Evolutionary conservation across 1,139 yeast species (phyloP), one percentile per base, ranked within the genome.

Genomic region (Nakaseomyces glabratus): DNA sequence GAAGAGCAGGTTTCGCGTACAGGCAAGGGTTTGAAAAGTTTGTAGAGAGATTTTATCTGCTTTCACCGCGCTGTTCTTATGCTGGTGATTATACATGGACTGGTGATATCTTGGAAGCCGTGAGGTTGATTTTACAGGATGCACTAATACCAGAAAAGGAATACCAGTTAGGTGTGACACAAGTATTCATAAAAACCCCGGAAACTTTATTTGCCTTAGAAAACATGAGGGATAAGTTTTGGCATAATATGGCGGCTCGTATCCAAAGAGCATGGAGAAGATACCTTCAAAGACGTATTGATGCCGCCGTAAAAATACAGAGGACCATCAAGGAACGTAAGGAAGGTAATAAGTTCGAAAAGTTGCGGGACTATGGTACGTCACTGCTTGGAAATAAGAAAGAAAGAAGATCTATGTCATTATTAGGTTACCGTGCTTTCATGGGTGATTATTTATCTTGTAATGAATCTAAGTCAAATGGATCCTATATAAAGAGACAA

Each of bases 1-100:
- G 98, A 66, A 81, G 98, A 65, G 98, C 99, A 0, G 99, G 99
- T 34, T 93, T 93, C 61, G 98, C 99, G 2, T 90, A 88, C 53
- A 79, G 99, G 62, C 95, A 94, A 45, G 82, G 96, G 0, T 93
- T 86, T 62, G 97, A 90, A 39, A 86, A 88, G 58, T 93, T 93
- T 57, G 96, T 86, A n/a, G 96, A 93, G 61, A 69, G 98, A 52
- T 93, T 93, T 58, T 90, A 85, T 58, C 63, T 93, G 37, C 66
- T 93, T 36, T 86, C 97, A 1, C 75, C 88, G 3, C 73, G 77
- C 46, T 88, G 97, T 24, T 93, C 97, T 5, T 93, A 93, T 61
- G 99, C 98, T 3, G 98, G 99, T 58, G 98, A 93, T 48, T 93
- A 82, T 55, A 88, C 85, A 35, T 93, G 96, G 96, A 66, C 68